These are phyloP conservation scores for Amanita subjunquillea DNA, from an alignment of 768 basidiomycete species.

Conservation along the genomic window DNA sequence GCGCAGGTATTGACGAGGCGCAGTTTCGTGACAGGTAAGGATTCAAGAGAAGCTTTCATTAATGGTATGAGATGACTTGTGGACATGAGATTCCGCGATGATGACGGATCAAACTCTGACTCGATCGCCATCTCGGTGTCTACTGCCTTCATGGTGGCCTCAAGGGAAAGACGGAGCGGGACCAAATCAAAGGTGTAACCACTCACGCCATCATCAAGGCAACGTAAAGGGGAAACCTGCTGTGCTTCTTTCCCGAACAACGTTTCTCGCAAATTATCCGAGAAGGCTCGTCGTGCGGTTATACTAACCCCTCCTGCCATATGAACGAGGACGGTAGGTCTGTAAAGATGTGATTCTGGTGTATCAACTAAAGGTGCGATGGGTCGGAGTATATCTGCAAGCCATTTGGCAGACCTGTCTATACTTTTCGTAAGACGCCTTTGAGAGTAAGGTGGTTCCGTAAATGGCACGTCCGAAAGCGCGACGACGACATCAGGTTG, in stretches of 20 bases:
- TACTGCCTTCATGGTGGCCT: conserved; percentile 8
- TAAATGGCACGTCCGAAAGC: conserved; percentile 61
- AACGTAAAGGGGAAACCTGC: conserved; percentile 35
- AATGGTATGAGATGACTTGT: conserved; percentile 24
- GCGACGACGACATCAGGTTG: conserved; percentile 66
- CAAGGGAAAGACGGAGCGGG: conserved; percentile 27
- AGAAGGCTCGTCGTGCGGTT: conserved; percentile 55
- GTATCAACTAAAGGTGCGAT: neutral
- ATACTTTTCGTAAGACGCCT: conserved; percentile 70
- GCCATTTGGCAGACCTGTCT: conserved; percentile 59
- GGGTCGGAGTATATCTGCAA: conserved; percentile 35
- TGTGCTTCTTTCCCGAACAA: conserved; percentile 47
- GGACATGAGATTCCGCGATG: conserved; percentile 1
- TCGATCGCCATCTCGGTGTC: conserved; percentile 1
- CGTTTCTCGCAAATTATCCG: conserved; percentile 43
- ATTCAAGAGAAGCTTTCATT: conserved; percentile 46
- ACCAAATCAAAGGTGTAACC: conserved; percentile 70
- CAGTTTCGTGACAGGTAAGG: conserved; percentile 44
- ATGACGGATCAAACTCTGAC: conserved; percentile 3
- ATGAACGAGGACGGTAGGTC: conserved; percentile 41
- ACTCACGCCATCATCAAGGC: conserved; percentile 55
- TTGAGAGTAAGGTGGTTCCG: conserved; percentile 59
- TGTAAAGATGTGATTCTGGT: neutral
- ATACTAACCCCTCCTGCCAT: conserved; percentile 52
- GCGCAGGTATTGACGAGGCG: conserved; percentile 46